phyloP scores from a whole-genome alignment of 1,284 basidiomycete species.

The Veloboletus limbatus region DNA sequence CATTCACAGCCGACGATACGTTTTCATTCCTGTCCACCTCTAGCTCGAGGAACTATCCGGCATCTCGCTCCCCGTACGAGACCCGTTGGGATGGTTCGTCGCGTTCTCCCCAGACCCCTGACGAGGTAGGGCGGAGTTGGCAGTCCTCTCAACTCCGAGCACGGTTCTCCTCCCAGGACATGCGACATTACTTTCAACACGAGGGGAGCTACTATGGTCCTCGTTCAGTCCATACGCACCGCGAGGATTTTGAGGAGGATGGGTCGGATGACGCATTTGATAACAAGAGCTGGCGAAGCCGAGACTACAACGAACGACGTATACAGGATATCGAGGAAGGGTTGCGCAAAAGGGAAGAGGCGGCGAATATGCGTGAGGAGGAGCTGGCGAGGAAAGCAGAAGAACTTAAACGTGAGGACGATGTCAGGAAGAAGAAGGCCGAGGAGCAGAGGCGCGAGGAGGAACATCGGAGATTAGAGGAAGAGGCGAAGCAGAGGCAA shows the following conservation, averaged over 20 bases:
- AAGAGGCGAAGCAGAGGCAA: conserved; percentile 18
- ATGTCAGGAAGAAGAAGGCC: conserved; percentile 18
- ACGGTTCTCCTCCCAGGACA: conserved; percentile 32
- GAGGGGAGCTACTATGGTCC: conserved; percentile 15
- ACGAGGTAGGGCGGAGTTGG: conserved; percentile 31
- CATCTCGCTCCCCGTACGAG: conserved; percentile 28
- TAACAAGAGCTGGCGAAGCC: conserved; percentile 30
- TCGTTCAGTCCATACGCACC: conserved; percentile 26
- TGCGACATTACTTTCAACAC: conserved; percentile 25
- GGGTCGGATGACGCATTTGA: conserved; percentile 35
- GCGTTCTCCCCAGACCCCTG: conserved; percentile 31
- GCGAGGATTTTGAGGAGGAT: conserved; percentile 35
- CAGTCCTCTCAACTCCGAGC: conserved; percentile 27
- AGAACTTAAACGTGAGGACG: conserved; percentile 29
- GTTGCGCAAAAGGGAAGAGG: conserved; percentile 32
- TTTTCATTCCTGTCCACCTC: conserved; percentile 24
- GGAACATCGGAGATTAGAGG: conserved; percentile 19
- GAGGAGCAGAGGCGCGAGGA: conserved; percentile 28
- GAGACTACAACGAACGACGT: conserved; percentile 33
- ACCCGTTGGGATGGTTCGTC: conserved; percentile 27
- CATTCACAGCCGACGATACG: conserved; percentile 27
- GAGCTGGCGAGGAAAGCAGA: conserved; percentile 28
- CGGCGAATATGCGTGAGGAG: conserved; percentile 29
- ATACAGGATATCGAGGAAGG: conserved; percentile 32
- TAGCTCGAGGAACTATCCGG: conserved; percentile 15